Percentiles rank a stretch among this genome's conserved stretches.
phyloP scores from a whole-genome alignment of 2,329 filamentous ascomycete species.

The Geoglossum cookeanum region DNA sequence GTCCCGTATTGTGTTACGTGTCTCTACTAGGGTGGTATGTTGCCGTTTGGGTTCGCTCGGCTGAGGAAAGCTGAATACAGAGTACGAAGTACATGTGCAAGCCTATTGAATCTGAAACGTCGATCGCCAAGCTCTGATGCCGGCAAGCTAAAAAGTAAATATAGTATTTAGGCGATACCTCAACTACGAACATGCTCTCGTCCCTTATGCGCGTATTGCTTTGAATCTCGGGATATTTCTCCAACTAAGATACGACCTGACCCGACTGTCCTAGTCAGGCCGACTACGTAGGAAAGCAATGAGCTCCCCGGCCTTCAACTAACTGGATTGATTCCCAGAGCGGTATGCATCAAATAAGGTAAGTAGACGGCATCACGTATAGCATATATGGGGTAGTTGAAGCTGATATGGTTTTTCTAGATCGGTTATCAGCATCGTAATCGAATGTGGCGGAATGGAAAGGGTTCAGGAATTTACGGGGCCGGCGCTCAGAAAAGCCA shows the following conservation, averaged over 20 bases:
- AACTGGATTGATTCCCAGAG: not conserved
- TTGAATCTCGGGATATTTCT: not conserved
- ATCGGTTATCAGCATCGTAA: not conserved
- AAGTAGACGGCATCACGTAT: not conserved
- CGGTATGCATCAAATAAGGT: not conserved
- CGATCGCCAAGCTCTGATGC: not conserved
- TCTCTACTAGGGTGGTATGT: not conserved
- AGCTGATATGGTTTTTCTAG: not conserved
- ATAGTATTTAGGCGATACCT: not conserved
- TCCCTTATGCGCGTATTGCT: not conserved
- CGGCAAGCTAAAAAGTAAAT: not conserved
- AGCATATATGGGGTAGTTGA: not conserved
- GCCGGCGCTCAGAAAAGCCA: conserved; percentile 40
- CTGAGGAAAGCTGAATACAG: too few species aligned
- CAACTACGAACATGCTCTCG: not conserved
- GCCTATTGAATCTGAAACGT: not conserved
- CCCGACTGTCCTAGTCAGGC: not conserved
- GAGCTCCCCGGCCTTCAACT: not conserved
- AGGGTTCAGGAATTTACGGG: not conserved
- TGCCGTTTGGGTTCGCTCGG: too few species aligned
- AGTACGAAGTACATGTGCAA: not conserved
- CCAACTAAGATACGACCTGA: not conserved
- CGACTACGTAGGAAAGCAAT: not conserved
- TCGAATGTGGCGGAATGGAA: not conserved
- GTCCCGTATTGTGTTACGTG: not conserved